Evolutionary conservation across 1,284 basidiomycete genomes (phyloP).

Genomic region (Psilocybe mexicana): DNA sequence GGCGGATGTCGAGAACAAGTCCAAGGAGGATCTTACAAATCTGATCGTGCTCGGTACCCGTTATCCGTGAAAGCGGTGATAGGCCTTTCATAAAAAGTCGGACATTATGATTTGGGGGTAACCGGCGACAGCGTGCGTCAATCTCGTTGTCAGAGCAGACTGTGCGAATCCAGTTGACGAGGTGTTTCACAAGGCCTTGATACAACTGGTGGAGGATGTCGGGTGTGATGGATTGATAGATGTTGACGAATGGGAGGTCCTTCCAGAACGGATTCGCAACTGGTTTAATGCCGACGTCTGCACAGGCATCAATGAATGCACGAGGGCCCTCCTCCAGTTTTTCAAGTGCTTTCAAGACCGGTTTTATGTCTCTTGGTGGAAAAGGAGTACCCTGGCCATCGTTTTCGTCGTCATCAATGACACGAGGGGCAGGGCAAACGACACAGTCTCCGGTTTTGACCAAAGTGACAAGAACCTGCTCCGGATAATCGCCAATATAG

Average conservation of each 20-base stretch:
- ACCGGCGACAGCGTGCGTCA: slow-evolving; percentile 4
- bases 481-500: slow-evolving; percentile 36
- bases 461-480: slow-evolving; percentile 27
- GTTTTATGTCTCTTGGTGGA: not conserved
- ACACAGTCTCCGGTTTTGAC: slow-evolving; percentile 13
- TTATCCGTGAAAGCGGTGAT: too few species aligned
- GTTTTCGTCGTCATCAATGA: not conserved
- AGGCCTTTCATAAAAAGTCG: not conserved
- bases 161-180: slow-evolving; percentile 6
- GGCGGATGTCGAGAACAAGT: too few species aligned
- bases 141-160: slow-evolving; percentile 2
- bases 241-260: slow-evolving; percentile 7
- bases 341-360: not conserved
- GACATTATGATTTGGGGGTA: slow-evolving; percentile 13
- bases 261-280: slow-evolving; percentile 14
- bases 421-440: not conserved
- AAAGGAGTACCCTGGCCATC: slow-evolving; percentile 6
- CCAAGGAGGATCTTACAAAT: too few species aligned
- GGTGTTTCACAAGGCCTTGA: slow-evolving; percentile 21
- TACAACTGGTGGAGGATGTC: slow-evolving; percentile 45
- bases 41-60: too few species aligned
- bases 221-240: slow-evolving; percentile 26
- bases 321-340: not conserved
- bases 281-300: slow-evolving; percentile 9
- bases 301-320: slow-evolving; percentile 5